Evolutionary conservation across 2,329 filamentous ascomycete genomes (phyloP), one percentile per base, ranked within the genome.

Genomic region (Alternaria burnsii): DNA sequence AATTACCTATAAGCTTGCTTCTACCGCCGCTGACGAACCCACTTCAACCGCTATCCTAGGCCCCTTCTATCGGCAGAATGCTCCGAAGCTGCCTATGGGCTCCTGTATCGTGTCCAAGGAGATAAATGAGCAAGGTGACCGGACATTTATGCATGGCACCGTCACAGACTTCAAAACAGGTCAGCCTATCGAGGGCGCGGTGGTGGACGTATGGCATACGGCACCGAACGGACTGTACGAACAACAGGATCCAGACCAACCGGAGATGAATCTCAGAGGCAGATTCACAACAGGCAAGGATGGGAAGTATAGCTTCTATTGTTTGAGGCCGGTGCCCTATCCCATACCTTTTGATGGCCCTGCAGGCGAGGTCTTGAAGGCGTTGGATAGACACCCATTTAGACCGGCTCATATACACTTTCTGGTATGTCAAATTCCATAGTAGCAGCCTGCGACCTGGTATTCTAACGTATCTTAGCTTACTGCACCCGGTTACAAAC

Each of bases 21-120:
- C 85, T 51, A 83, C 85, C 40, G 82, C 82, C 1, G 61, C 59
- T 22, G 78, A 81, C 56, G 73, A 76, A 24, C 83, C 88, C 11
- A 95, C 92, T 5, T 87, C 91, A 2, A 91, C 91, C 4, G 88
- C 92, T 41, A 93, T 97, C 66, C 85, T 97, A 0, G 93, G 93
- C 0, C 93, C 93, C 1, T 97, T 97, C 81, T 96, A 91, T 87
- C 86, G 91, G 6, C 84, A 87, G 43, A 85, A 93, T 68, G 88
- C 92, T 0, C 92, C 92, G 5, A 80, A 85, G 59, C 85, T 89
- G 47, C 80, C 87, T n/a, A 91, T 91, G 72, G 92, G 91, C 51
- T 86, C 84, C 46, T 88, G 83, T 69, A 92, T 95, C 63, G 83
- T 89, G 1, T 70, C 67, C 81, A 63, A 85, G 28, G 79, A 82